Evolutionary conservation across 306 rosid species (phyloP).

Genomic region (Dicorynia guianensis): DNA sequence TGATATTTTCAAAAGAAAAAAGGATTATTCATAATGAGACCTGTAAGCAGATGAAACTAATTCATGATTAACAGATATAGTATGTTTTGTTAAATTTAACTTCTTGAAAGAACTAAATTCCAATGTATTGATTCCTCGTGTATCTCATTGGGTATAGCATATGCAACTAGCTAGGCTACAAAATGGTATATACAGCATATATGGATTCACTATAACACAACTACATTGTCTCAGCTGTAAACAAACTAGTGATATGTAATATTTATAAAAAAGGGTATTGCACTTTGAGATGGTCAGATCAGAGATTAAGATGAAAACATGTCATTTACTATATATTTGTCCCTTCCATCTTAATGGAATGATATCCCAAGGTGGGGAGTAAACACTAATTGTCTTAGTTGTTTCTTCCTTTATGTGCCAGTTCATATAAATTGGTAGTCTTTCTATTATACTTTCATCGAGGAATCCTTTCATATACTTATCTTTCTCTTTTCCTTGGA

Average conservation of each 20-base stretch:
- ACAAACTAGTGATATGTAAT: neutral
- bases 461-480: neutral
- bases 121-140: neutral
- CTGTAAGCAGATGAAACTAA: constrained; percentile 17
- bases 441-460: neutral
- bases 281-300: neutral
- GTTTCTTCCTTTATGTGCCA: neutral
- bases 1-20: neutral
- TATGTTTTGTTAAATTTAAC: neutral
- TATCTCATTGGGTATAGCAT: neutral
- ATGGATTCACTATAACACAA: neutral
- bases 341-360: neutral
- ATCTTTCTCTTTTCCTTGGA: neutral
- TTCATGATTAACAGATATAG: constrained; percentile 1
- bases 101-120: neutral
- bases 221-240: neutral
- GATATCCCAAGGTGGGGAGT: neutral
- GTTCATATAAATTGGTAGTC: constrained; percentile 6
- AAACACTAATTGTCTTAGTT: neutral
- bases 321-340: neutral
- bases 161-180: neutral
- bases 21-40: neutral
- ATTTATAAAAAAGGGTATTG: neutral
- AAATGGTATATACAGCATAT: neutral
- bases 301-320: constrained; percentile 2